phyloP scores from a whole-genome alignment of 2,329 filamentous ascomycete genomes.

The Chrysosporium keratinophilum region DNA sequence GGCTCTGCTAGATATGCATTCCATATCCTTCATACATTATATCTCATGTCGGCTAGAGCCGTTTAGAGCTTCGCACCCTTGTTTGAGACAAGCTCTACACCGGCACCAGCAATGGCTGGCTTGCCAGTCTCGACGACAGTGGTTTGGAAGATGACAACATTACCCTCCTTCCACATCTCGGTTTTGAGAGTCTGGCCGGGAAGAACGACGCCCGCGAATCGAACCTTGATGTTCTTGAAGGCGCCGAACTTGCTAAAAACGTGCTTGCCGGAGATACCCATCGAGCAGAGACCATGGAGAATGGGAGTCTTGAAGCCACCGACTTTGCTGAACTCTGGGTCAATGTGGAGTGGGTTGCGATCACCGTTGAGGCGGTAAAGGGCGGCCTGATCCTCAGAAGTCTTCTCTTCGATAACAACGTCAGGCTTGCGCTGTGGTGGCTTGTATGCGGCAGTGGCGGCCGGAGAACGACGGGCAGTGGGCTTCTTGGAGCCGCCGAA shows the following conservation, averaged over 20 bases:
- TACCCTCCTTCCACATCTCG: constrained; percentile 87
- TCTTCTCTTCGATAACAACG: constrained; percentile 71
- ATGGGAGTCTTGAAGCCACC: constrained; percentile 93
- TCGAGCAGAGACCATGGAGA: constrained; percentile 90
- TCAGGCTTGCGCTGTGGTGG: constrained; percentile 70
- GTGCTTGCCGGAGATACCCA: constrained; percentile 84
- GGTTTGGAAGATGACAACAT: constrained; percentile 70
- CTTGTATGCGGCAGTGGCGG: constrained; percentile 67
- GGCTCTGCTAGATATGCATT: not conserved
- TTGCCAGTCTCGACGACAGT: constrained; percentile 91
- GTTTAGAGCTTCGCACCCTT: constrained; percentile 15
- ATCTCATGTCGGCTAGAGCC: not conserved
- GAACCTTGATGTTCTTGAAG: constrained; percentile 85
- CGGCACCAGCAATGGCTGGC: constrained; percentile 70
- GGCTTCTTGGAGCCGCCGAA: constrained; percentile 73
- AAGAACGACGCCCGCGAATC: constrained; percentile 75
- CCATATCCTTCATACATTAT: not conserved
- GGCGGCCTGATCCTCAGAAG: constrained; percentile 81
- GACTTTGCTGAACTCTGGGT: constrained; percentile 86
- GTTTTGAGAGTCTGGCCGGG: constrained; percentile 84
- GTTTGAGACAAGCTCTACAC: constrained; percentile 50
- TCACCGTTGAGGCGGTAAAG: constrained; percentile 90
- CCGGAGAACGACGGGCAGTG: constrained; percentile 59
- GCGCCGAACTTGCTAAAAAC: constrained; percentile 72
- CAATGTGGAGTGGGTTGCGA: constrained; percentile 92